Conservation (phyloP, 2,329 filamentous ascomycete genomes). For the Claviceps humidiphila region DNA sequence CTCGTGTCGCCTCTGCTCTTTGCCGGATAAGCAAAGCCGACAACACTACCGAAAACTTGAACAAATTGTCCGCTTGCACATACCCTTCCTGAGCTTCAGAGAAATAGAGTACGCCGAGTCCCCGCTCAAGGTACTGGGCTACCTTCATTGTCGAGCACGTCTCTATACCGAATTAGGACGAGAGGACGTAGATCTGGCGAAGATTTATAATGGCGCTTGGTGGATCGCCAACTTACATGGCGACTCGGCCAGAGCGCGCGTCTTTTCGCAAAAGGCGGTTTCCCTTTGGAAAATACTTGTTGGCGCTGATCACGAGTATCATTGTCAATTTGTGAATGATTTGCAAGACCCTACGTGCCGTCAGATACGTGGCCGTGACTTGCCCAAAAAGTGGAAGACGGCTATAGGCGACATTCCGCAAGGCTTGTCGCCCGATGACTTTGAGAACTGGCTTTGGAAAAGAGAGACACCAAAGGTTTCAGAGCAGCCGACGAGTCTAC, state of each 20-base stretch:
- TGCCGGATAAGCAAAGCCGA: background rate
- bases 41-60: background rate
- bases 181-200: background rate
- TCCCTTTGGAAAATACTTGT: background rate
- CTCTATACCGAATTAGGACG: background rate
- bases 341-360: background rate
- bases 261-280: background rate
- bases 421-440: background rate
- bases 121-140: background rate
- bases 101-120: too few species aligned
- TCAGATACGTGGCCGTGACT: background rate
- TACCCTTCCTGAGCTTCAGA: background rate
- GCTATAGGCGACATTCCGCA: background rate
- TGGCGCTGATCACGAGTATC: background rate
- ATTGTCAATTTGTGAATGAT: background rate
- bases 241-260: background rate
- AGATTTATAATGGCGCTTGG: too few species aligned
- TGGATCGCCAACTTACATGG: background rate
- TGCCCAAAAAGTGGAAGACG: background rate
- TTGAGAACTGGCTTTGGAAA: background rate
- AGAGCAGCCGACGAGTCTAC: background rate
- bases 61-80: background rate
- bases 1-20: background rate
- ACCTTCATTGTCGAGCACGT: background rate
- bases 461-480: background rate